Evolutionary conservation across 1,284 basidiomycete genomes (phyloP).

Genomic region (Trametes pubescens): DNA sequence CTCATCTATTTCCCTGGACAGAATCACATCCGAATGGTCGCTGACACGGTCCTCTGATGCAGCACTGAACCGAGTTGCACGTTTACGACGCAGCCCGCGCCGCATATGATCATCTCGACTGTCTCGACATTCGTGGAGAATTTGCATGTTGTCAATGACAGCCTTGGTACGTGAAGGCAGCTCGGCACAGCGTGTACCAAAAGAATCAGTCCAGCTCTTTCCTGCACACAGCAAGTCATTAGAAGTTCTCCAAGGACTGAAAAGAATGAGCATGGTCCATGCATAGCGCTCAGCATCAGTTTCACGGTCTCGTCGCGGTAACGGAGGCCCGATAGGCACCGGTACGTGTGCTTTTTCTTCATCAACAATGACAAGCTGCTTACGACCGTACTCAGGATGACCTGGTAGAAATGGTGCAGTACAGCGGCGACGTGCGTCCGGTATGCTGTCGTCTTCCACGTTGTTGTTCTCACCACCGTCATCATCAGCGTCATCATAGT

Average conservation of each 20-base stretch:
- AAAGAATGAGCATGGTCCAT: conserved; percentile 4
- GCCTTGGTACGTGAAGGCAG: too few relatives aligned
- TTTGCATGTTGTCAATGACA: background rate
- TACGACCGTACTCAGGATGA: background rate
- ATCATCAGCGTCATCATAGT: background rate
- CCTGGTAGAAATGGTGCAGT: background rate
- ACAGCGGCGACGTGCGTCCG: too few relatives aligned
- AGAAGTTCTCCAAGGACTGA: background rate
- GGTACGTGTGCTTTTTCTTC: background rate
- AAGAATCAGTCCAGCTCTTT: too few relatives aligned
- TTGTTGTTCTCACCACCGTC: too few relatives aligned
- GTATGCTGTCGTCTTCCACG: too few relatives aligned
- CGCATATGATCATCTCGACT: background rate
- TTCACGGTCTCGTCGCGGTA: background rate
- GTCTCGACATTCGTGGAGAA: background rate
- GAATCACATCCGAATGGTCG: too few relatives aligned
- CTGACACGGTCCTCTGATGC: too few relatives aligned
- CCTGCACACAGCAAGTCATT: background rate
- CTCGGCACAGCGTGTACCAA: too few relatives aligned
- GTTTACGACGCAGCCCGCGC: background rate
- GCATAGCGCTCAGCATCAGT: background rate
- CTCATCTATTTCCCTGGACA: too few relatives aligned
- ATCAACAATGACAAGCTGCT: background rate
- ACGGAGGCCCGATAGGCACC: background rate
- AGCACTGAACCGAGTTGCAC: background rate